Base-by-base conservation (phyloP, 1,139 yeast genomes). In the Taphrina betulina region DNA sequence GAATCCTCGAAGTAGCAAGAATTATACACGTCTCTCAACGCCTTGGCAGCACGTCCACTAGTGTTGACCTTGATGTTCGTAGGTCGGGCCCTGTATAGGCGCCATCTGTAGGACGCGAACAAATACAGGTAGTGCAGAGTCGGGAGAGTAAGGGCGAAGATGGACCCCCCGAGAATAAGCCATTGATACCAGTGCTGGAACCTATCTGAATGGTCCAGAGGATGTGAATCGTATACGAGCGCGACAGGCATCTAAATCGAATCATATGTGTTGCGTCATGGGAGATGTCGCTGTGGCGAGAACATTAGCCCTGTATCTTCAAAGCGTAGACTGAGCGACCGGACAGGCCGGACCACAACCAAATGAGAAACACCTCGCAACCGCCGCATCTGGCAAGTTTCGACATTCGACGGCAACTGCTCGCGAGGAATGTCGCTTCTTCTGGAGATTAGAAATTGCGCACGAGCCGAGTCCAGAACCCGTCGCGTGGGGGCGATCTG, bases 181-280 rank as follows among this genome's bases (percentile, higher is more conserved):
- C 48, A 43, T 33, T 43, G 48, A 43, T 43, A 43, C 48, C 48
- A 29, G 29, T 10, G 26, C 22, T 31, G 48, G 14, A 43, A 31
- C 12, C 34, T 29, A 3, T 17, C 29, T 14, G 12, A 17, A 7
- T 5, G 2, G 10, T 14, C 19, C 5, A 43, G 38, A 20, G 48
- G 48, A 10, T 20, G n/a, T 5, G 48, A 43, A 16, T 19, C 20
- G 17, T 43, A 43, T 12, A 43, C 20, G 16, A 41, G 45, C 2
- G 45, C 29, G n/a, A 22, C 19, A 19, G 24, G 29, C 42, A 38
- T 38, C n/a, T n/a, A n/a, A n/a, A n/a, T n/a, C n/a, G n/a, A n/a
- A n/a, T n/a, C n/a, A n/a, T n/a, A n/a, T n/a, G n/a, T n/a, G n/a
- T n/a, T n/a, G n/a, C n/a, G n/a, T n/a, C n/a, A n/a, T n/a, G n/a